Evolutionary conservation across 2,329 filamentous ascomycete genomes (phyloP).

Genomic region (Colletotrichum ledebouriae): DNA sequence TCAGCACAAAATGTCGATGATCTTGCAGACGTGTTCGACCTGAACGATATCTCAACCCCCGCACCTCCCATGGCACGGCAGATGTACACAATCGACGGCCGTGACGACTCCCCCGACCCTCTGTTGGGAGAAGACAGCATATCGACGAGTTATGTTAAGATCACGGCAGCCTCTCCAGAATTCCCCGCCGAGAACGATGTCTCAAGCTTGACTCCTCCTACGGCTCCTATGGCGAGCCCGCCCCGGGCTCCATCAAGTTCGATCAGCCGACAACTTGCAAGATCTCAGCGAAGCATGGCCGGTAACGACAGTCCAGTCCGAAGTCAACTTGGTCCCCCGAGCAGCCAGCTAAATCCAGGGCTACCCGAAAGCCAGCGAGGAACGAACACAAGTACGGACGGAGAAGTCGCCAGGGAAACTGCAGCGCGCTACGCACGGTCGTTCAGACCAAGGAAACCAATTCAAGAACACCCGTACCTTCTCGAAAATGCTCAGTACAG

Average conservation of each 20-base stretch:
- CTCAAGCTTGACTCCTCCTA: slow-evolving; percentile 4
- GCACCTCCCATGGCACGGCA: slow-evolving; percentile 4
- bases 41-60: slow-evolving; percentile 6
- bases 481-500: slow-evolving; percentile 69
- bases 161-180: slow-evolving; percentile 50
- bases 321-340: not conserved
- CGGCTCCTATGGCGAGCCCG: slow-evolving; percentile 14
- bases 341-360: not conserved
- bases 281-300: not conserved
- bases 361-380: not conserved
- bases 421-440: slow-evolving; percentile 59
- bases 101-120: slow-evolving; percentile 32
- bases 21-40: slow-evolving; percentile 43
- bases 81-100: slow-evolving; percentile 3
- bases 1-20: slow-evolving; percentile 49
- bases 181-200: slow-evolving; percentile 42
- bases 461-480: slow-evolving; percentile 71
- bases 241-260: slow-evolving; percentile 18
- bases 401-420: slow-evolving; percentile 41
- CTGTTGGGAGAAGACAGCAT: slow-evolving; percentile 51
- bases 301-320: not conserved
- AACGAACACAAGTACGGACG: slow-evolving; percentile 5
- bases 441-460: slow-evolving; percentile 71
- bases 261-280: not conserved
- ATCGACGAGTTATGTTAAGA: slow-evolving; percentile 54